phyloP scores from a whole-genome alignment of 495 filamentous ascomycete genomes.

The Immersiella caudata region DNA sequence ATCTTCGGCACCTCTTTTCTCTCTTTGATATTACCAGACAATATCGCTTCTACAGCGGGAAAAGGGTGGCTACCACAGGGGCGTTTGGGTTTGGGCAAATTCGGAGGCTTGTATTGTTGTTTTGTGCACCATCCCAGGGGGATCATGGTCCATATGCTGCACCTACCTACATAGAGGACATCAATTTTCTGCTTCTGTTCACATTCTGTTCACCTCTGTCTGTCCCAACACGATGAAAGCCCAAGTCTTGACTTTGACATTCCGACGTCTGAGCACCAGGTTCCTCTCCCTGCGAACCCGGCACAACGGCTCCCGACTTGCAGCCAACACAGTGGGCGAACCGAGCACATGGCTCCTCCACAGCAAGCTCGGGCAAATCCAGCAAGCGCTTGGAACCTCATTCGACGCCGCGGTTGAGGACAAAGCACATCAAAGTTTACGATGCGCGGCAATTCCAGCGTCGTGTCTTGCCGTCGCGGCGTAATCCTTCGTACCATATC shows the following conservation, averaged over 20 bases:
- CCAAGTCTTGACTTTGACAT: too few relatives aligned
- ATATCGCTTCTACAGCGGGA: not conserved
- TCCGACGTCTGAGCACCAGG: not conserved
- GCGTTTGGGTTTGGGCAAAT: not conserved
- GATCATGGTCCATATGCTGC: not conserved
- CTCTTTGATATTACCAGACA: not conserved
- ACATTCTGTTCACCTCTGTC: not conserved
- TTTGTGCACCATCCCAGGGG: not conserved
- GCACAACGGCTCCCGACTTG: too few relatives aligned
- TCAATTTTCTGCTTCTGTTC: not conserved
- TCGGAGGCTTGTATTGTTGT: not conserved
- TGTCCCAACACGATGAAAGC: not conserved
- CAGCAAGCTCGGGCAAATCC: too few relatives aligned
- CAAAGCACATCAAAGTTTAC: not conserved
- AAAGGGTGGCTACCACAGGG: not conserved
- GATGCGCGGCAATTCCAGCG: not conserved
- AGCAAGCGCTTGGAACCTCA: too few relatives aligned
- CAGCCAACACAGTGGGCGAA: too few relatives aligned
- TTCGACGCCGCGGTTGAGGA: not conserved
- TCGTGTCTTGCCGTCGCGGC: not conserved
- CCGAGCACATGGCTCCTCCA: too few relatives aligned
- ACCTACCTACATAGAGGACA: conserved; percentile 1
- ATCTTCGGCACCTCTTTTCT: not conserved
- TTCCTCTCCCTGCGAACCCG: not conserved
- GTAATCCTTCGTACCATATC: not conserved